Base-by-base conservation (phyloP, 2,329 filamentous ascomycete genomes). In the Ascomycota sp. region DNA sequence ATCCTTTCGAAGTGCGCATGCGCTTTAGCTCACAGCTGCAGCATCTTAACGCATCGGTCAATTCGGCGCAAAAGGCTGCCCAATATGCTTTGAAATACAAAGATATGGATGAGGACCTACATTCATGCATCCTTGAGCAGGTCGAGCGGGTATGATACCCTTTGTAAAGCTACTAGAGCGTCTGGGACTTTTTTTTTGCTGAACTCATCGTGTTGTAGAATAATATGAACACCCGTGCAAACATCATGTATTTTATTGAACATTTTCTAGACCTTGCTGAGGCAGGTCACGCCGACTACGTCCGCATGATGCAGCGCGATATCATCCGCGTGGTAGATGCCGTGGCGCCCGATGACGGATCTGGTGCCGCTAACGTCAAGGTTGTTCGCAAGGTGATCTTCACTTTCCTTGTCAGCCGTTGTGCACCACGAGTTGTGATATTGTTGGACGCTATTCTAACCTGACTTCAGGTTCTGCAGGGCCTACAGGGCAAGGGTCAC, bases 231-330 rank as follows among this genome's bases (percentile, higher is more conserved):
- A 92, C 76, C 34, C 69, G 86, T 39, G 91, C 89, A 38, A 98
- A 98, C 52, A 95, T 98, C 53, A 92, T 98, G 78, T 98, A 92
- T 57, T 98, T 98, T 55, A 77, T 98, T 48, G 86, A 95, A 49
- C 78, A 86, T 44, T 80, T 98, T 43, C 79, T 91, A 50, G 86
- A 95, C 50, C 66, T 82, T 56, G 79, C 82, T 16, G 66, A 71
- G 40, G 79, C 82, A 42, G 69, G 72, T 40, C 74, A 89, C 44
- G 58, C 68, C 35, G 75, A 81, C 40, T 98, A 92, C 49, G 73
- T 93, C 25, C 72, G 77, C 34, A 93, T 95, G 82, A 80, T 98
- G 57, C 80, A 92, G 55, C 67, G 84, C 32, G 89, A 98, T 50
- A 92, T 98, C 29, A 64, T 91, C 27, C 68, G 79, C 8, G 78